Conservation (phyloP, 1,284 basidiomycete genomes). For the Tilletia indica region DNA sequence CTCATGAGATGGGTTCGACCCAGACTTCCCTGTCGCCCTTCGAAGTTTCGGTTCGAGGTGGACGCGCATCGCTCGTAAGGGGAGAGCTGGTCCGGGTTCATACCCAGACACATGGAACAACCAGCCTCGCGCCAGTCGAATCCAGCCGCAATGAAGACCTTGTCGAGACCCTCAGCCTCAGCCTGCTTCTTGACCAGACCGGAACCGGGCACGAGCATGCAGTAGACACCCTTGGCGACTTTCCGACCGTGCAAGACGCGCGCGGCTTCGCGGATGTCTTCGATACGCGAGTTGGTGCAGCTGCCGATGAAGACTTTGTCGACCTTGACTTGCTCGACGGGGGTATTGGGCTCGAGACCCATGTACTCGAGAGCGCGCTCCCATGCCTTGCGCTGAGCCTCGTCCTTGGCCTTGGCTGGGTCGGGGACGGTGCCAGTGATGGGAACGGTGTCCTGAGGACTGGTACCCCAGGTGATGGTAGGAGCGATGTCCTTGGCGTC, state of each 20-base stretch:
- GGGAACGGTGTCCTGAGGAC: slow-evolving; percentile 49
- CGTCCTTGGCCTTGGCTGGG: slow-evolving; percentile 45
- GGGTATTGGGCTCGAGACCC: slow-evolving; percentile 48
- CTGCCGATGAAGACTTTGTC: slow-evolving; percentile 56
- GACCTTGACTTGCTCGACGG: slow-evolving; percentile 53
- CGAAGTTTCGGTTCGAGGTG: slow-evolving; percentile 56
- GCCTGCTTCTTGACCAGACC: slow-evolving; percentile 55
- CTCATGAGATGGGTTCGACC: slow-evolving; percentile 54
- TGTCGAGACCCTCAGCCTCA: slow-evolving; percentile 55
- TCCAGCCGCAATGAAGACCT: slow-evolving; percentile 53
- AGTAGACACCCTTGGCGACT: slow-evolving; percentile 44
- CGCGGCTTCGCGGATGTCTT: slow-evolving; percentile 52
- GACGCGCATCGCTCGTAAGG: slow-evolving; percentile 55
- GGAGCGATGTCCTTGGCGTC: slow-evolving; percentile 52
- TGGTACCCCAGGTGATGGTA: slow-evolving; percentile 53
- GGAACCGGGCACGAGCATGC: slow-evolving; percentile 54
- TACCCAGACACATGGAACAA: slow-evolving; percentile 55
- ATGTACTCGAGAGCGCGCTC: slow-evolving; percentile 52
- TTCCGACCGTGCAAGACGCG: slow-evolving; percentile 51
- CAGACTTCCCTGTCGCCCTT: slow-evolving; percentile 52
- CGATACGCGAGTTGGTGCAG: slow-evolving; percentile 55
- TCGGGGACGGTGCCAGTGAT: slow-evolving; percentile 52
- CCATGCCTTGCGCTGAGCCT: slow-evolving; percentile 40
- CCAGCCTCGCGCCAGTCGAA: slow-evolving; percentile 56
- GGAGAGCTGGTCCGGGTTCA: slow-evolving; percentile 55